A percentile compares a stretch with the other conserved stretches of the same genome.
Evolutionary conservation across 2,329 filamentous ascomycete species (phyloP).

Genomic region (Endoconidiophora laricicola): DNA sequence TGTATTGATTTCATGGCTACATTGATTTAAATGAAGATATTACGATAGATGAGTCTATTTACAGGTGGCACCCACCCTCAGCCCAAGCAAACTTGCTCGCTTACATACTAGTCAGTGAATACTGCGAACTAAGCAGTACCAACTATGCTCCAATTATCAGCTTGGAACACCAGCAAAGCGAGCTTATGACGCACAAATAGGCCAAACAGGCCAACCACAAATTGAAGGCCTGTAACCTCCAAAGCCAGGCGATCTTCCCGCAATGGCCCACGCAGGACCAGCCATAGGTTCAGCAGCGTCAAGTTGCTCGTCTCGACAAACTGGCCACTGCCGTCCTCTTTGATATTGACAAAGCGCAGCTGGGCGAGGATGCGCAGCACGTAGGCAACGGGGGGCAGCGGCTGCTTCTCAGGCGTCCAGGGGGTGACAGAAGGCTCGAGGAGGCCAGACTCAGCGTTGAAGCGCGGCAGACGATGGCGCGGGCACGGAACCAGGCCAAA

Average conservation of each 20-base stretch:
- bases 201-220: slow-evolving; percentile 58
- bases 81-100: background rate
- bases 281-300: slow-evolving; percentile 87
- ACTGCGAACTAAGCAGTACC: slow-evolving; percentile 2
- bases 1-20: too few species aligned
- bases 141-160: slow-evolving; percentile 48
- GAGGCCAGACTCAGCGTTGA: slow-evolving; percentile 70
- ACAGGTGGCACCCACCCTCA: background rate
- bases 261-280: slow-evolving; percentile 87
- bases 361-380: slow-evolving; percentile 51
- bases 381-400: slow-evolving; percentile 43
- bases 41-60: background rate
- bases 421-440: slow-evolving; percentile 74
- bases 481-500: slow-evolving; percentile 85
- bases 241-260: slow-evolving; percentile 68
- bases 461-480: slow-evolving; percentile 74
- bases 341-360: slow-evolving; percentile 52
- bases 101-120: background rate
- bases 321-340: slow-evolving; percentile 46
- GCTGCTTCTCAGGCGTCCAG: slow-evolving; percentile 52
- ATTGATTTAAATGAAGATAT: background rate
- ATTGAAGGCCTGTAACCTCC: slow-evolving; percentile 68
- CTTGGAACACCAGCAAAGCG: slow-evolving; percentile 74
- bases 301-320: slow-evolving; percentile 77
- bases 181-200: slow-evolving; percentile 74